Evolutionary conservation across 2,329 filamentous ascomycete genomes (phyloP), one percentile per base, ranked within the genome.

Genomic region (Stylonectria norvegica): DNA sequence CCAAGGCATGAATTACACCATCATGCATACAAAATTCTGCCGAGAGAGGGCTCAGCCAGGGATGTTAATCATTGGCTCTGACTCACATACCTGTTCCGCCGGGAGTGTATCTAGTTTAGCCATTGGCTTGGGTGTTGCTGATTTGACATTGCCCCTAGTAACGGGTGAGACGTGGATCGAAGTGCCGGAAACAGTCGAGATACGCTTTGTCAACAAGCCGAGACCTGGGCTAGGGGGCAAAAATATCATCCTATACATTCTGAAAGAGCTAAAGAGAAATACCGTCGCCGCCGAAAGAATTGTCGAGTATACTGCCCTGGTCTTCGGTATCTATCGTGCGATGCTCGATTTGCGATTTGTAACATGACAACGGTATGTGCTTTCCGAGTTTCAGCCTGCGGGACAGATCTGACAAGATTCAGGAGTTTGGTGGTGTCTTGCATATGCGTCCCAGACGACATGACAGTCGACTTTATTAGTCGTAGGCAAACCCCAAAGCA

Each of bases 141-240:
- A 73, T 45, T 69, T 72, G 1, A 65, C 63, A 6, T 62, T 73
- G 54, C 58, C 65, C 2, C 53, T 73, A 20, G 63, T 71, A 0
- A 70, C 68, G 1, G 70, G 70, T 3, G 62, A 71, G 43, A 72
- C 65, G 0, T 73, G 69, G 69, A 69, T 73, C 52, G 63, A 63
- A 17, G 59, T 72, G 0, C 70, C 70, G 0, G 68, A 72, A 15
- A 43, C 59, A 59, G 2, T 56, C 69, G 16, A 55, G 62, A 14
- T 69, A 72, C 28, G 55, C 56, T 10, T 63, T 73, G 47, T 66
- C n/a, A 63, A 63, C 4, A 47, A 55, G 6, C 67, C 64, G 0
- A 40, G 41, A 0, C 47, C 50, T 5, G 68, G 68, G 0, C 60
- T 72, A 9, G 62, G 66, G 0, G 70, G 70, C 0, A 73, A 73